Evolutionary conservation across 2,329 filamentous ascomycete species (phyloP), one percentile per base, ranked within the genome.

Genomic region (Botrytis pseudocinerea): DNA sequence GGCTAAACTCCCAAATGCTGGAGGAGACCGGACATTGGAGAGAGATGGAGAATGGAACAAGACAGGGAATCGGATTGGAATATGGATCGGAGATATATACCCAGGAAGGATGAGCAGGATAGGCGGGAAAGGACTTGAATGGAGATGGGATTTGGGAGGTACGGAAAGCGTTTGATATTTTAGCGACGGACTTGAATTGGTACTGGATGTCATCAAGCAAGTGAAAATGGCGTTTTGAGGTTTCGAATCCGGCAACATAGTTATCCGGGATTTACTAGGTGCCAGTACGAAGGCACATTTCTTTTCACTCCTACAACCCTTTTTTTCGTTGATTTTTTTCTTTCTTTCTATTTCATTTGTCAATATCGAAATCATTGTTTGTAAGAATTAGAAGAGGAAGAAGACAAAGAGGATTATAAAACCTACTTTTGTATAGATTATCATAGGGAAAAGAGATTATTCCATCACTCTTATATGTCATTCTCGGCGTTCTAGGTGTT

Each of bases 181-280:
- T 25, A 68, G 35, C 48, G 65, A 32, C 38, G 18, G 10, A 7
- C 48, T 40, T 32, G 65, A 51, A 25, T 42, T 48, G 20, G 35
- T 28, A 32, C 64, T 40, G 64, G 46, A 54, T 40, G 35, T 40
- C n/a, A 28, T 40, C 64, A 54, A 68, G 32, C 35, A 54, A 68
- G 46, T 68, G 64, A 40, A 18, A 48, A 57, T 32, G 65, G 65
- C 65, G 65, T 68, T 68, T 35, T 44, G 10, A 12, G 61, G 25
- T 44, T 64, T 46, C 10, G 16, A 63, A 28, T 28, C 61, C 14
- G n/a, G 25, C 8, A 18, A 20, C 38, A 28, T 63, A 63, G n/a
- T 44, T 28, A 6, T 22, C n/a, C 4, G 16, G 9, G 40, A 44
- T 44, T 14, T 7, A 40, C 59, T 63, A 28, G 25, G 38, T 63